Evolutionary conservation across 2,329 filamentous ascomycete species (phyloP).

Genomic region (Curvularia sp.): DNA sequence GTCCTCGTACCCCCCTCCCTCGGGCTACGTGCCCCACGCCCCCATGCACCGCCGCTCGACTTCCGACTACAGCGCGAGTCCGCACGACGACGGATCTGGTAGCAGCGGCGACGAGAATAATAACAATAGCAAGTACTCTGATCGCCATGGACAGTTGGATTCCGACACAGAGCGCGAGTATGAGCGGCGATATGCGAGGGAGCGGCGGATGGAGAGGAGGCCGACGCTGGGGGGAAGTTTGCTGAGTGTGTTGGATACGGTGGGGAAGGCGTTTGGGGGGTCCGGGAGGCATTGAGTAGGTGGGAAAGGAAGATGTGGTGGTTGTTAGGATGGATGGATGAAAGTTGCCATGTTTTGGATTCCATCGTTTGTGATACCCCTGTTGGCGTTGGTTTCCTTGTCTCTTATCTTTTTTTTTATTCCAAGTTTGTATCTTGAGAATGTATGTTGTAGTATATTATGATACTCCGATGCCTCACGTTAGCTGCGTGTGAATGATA

Average conservation of each 20-base stretch:
- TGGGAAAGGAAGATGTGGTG: too few species aligned
- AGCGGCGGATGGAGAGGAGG: slow-evolving; percentile 30
- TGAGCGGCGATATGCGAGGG: slow-evolving; percentile 23
- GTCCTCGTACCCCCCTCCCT: slow-evolving; percentile 10
- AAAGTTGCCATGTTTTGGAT: not conserved
- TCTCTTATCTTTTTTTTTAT: not conserved
- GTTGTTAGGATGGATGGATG: too few species aligned
- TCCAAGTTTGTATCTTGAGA: not conserved
- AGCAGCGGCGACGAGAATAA: slow-evolving; percentile 4
- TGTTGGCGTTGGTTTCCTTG: not conserved
- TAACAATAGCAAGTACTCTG: not conserved
- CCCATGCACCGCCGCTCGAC: slow-evolving; percentile 14
- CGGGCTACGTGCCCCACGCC: slow-evolving; percentile 5
- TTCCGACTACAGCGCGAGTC: slow-evolving; percentile 13
- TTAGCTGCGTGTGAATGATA: not conserved
- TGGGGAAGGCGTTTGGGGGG: slow-evolving; percentile 21
- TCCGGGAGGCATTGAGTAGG: slow-evolving; percentile 14
- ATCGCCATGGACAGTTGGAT: slow-evolving; percentile 18
- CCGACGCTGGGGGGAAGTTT: slow-evolving; percentile 41
- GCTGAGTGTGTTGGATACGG: slow-evolving; percentile 24
- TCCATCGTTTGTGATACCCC: not conserved
- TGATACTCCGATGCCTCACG: not conserved
- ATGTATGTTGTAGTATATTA: not conserved
- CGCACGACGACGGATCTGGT: not conserved
- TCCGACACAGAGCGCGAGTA: slow-evolving; percentile 25